These are phyloP conservation scores for Entomortierella beljakovae DNA, from an alignment of 192 early-diverging fungal genomes.

Conservation along the genomic window DNA sequence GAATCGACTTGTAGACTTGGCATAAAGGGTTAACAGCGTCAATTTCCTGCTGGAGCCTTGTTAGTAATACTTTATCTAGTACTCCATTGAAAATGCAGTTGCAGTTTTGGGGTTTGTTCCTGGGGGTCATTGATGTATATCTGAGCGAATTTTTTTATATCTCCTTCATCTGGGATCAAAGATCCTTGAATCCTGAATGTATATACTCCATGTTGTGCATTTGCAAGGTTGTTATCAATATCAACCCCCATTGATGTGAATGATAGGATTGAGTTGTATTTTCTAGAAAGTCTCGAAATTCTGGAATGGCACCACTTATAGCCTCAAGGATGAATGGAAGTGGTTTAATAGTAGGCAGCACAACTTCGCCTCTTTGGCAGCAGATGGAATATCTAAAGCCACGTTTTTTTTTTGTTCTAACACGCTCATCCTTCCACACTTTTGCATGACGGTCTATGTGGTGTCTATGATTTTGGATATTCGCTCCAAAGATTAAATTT, in stretches of 20 bases:
- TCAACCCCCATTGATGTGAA: slow-evolving; percentile 38
- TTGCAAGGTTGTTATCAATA: slow-evolving; percentile 7
- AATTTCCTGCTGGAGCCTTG: not conserved
- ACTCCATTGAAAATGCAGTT: not conserved
- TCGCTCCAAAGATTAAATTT: not conserved
- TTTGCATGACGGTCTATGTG: slow-evolving; percentile 5
- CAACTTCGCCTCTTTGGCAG: slow-evolving; percentile 1
- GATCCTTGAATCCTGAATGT: slow-evolving; percentile 33
- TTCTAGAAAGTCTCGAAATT: slow-evolving; percentile 10
- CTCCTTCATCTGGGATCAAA: not conserved
- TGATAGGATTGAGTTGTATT: slow-evolving; percentile 37
- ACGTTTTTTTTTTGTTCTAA: not conserved
- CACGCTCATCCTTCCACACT: slow-evolving; percentile 14
- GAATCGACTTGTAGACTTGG: not conserved
- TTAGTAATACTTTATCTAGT: not conserved
- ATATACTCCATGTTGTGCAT: slow-evolving; percentile 13
- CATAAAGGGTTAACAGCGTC: not conserved
- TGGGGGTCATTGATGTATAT: not conserved
- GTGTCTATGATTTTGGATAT: not conserved
- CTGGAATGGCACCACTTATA: not conserved
- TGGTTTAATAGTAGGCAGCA: slow-evolving; percentile 1
- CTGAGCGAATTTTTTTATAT: not conserved
- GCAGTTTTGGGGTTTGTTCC: not conserved
- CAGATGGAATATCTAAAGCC: slow-evolving; percentile 16
- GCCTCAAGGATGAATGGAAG: slow-evolving; percentile 1